Conservation (phyloP, 148 eudicot genomes). For the Rhododendron henanense region DNA sequence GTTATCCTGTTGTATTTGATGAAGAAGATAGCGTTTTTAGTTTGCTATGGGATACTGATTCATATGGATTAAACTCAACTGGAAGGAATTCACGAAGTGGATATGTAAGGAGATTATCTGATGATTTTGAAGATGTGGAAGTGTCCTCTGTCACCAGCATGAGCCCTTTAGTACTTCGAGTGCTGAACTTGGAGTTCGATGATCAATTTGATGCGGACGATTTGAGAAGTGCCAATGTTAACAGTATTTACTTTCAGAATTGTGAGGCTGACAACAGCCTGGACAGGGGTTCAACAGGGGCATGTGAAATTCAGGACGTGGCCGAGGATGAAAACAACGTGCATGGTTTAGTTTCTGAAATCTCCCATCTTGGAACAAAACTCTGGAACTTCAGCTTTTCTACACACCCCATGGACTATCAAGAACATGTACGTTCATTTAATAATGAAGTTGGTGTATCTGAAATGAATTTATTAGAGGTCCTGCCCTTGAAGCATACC, state of each 20-base stretch:
- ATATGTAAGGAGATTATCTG: constrained; percentile 23
- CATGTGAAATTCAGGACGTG: constrained; percentile 1
- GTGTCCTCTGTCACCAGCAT: constrained; percentile 35
- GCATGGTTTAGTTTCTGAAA: constrained; percentile 2
- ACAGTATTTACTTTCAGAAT: constrained; percentile 5
- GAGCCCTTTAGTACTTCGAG: constrained; percentile 31
- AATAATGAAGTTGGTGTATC: not conserved
- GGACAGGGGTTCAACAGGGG: not conserved
- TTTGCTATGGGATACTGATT: constrained; percentile 26
- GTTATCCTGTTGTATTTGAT: constrained; percentile 11
- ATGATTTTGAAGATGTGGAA: constrained; percentile 32
- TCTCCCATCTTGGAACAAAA: constrained; percentile 12
- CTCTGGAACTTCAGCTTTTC: constrained; percentile 9
- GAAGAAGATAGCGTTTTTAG: constrained; percentile 22
- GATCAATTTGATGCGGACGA: constrained; percentile 28
- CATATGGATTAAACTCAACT: constrained; percentile 14
- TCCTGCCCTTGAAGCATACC: not conserved
- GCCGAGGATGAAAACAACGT: constrained; percentile 6
- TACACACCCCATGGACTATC: not conserved
- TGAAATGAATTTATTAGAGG: constrained; percentile 3
- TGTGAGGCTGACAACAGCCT: constrained; percentile 12
- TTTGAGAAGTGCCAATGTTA: constrained; percentile 9
- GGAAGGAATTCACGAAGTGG: constrained; percentile 18
- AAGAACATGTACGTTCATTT: constrained; percentile 7
- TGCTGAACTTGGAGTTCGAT: constrained; percentile 32